A percentile compares a stretch with the other conserved stretches of the same genome.
phyloP scores from a whole-genome alignment of 2,329 filamentous ascomycete genomes.

The Fusarium verticillioides region DNA sequence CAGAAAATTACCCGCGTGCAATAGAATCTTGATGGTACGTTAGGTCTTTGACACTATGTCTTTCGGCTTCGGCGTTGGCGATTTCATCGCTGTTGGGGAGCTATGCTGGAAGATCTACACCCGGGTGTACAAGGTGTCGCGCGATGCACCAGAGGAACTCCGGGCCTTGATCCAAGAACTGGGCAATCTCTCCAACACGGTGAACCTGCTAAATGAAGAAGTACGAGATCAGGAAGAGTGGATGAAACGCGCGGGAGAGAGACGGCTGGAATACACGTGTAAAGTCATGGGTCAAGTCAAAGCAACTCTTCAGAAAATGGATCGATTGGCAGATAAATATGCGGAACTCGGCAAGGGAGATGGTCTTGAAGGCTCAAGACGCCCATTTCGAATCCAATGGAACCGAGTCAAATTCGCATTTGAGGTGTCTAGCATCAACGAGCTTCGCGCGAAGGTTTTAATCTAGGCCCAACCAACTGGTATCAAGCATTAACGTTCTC shows the following conservation, averaged over 20 bases:
- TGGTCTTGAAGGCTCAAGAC: accelerated
- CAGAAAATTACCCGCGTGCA: too few relatives aligned
- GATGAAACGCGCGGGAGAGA: accelerated
- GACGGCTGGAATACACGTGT: accelerated
- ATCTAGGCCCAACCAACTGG: accelerated
- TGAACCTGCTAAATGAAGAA: accelerated
- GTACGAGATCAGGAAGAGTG: accelerated
- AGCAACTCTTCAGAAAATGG: neutral
- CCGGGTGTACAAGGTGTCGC: accelerated
- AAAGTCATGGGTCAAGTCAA: neutral
- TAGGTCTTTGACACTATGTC: neutral
- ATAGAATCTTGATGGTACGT: too few relatives aligned
- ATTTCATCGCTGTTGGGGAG: neutral
- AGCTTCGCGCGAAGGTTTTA: accelerated
- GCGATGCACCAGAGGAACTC: accelerated
- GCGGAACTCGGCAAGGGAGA: accelerated
- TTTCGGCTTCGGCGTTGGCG: neutral
- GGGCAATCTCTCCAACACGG: accelerated
- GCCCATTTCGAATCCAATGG: accelerated
- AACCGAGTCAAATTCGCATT: neutral
- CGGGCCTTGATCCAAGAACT: accelerated
- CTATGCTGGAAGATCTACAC: neutral
- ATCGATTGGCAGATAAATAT: neutral
- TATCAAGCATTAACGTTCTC: accelerated
- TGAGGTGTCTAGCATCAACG: neutral